phyloP scores from a whole-genome alignment of 176 grass and related monocot species.

The Carex parvula region DNA sequence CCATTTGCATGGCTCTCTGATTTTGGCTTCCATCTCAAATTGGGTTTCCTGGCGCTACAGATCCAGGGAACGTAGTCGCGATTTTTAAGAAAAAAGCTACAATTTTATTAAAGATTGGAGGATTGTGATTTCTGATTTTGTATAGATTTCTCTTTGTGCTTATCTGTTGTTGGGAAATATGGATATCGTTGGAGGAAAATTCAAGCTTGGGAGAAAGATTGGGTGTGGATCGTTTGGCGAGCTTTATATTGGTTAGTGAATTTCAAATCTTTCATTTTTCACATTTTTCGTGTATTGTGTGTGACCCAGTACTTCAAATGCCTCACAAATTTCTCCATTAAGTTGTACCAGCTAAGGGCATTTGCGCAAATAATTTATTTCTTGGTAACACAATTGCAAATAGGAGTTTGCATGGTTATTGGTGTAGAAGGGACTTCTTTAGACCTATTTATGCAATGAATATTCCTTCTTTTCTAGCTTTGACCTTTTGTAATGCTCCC shows the following conservation, averaged over 20 bases:
- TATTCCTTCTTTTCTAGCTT: not conserved
- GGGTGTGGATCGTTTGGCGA: conserved; percentile 95
- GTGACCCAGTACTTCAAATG: not conserved
- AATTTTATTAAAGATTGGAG: not conserved
- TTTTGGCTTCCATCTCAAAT: conserved; percentile 1
- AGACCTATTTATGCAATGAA: not conserved
- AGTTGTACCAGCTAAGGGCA: conserved; percentile 35
- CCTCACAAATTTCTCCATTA: not conserved
- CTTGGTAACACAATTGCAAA: conserved; percentile 56
- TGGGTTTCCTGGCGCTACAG: conserved; percentile 10
- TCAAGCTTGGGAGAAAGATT: conserved; percentile 94
- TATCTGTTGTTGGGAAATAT: conserved; percentile 34
- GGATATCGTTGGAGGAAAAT: conserved; percentile 83
- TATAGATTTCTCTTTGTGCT: not conserved
- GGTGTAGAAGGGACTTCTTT: not conserved
- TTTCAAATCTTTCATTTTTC: conserved; percentile 16
- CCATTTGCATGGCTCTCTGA: conserved; percentile 20
- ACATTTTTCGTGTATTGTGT: not conserved
- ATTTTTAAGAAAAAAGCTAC: not conserved
- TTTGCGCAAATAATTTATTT: conserved; percentile 54
- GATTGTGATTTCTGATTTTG: conserved; percentile 4
- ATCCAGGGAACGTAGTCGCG: not conserved
- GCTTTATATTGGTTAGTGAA: conserved; percentile 68
- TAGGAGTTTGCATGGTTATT: not conserved
- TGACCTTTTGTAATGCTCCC: not conserved